Conservation (phyloP, 1,284 basidiomycete species). For the Trichosporon sp. region DNA sequence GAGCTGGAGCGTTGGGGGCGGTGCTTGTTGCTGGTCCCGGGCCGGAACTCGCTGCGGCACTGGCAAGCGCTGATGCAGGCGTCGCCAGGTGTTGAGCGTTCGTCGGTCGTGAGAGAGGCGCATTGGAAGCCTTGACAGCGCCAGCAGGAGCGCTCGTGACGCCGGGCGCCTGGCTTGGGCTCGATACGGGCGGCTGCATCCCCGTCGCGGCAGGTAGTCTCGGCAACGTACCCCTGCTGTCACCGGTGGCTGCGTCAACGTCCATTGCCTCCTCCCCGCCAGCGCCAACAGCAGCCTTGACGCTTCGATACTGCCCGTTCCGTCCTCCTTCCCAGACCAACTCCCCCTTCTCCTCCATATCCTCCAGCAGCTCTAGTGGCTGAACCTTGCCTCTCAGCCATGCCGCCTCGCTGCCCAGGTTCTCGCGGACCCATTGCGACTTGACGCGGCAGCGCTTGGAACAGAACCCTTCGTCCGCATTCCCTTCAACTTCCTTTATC, state of each 20-base stretch:
- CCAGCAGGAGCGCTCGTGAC: too few species aligned
- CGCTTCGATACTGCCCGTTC: conserved; percentile 13
- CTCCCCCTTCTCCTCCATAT: conserved; percentile 36
- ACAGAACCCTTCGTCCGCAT: conserved; percentile 48
- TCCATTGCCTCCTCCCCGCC: not conserved
- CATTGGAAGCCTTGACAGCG: too few species aligned
- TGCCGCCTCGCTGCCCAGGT: conserved; percentile 38
- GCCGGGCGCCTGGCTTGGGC: too few species aligned
- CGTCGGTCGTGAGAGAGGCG: too few species aligned
- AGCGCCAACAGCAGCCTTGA: not conserved
- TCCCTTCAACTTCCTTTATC: conserved; percentile 43
- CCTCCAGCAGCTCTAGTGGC: conserved; percentile 41
- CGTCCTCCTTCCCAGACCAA: conserved; percentile 27
- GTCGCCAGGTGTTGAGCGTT: too few species aligned
- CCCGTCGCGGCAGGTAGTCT: too few species aligned
- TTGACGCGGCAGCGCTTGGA: conserved; percentile 35
- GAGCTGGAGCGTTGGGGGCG: not conserved
- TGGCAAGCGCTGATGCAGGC: conserved; percentile 20
- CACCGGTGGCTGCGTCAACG: not conserved
- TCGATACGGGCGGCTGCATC: too few species aligned
- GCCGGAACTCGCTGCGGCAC: too few species aligned
- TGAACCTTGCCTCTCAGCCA: conserved; percentile 38
- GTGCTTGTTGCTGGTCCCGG: too few species aligned
- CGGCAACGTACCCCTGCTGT: conserved; percentile 21
- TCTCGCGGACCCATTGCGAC: conserved; percentile 37